Conservation (phyloP, 2,329 filamentous ascomycete genomes). For the Aspergillus sp. region DNA sequence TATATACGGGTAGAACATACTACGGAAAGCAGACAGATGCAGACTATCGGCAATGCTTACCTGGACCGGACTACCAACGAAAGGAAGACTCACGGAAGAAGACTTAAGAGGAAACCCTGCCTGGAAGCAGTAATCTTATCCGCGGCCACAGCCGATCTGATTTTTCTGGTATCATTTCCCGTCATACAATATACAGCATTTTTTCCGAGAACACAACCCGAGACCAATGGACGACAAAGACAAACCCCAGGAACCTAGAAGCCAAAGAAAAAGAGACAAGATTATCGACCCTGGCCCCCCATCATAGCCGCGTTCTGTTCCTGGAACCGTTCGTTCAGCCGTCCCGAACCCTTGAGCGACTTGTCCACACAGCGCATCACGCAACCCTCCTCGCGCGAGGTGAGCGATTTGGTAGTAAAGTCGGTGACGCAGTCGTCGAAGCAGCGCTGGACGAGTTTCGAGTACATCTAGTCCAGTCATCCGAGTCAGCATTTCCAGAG, state of each 20-base stretch:
- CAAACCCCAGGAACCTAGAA: neutral
- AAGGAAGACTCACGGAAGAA: too few species aligned
- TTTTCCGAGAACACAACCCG: neutral
- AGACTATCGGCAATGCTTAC: too few species aligned
- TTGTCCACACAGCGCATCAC: conserved; percentile 94
- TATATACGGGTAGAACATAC: too few species aligned
- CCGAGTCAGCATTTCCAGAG: neutral
- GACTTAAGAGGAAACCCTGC: too few species aligned
- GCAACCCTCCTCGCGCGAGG: conserved; percentile 80
- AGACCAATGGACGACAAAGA: neutral
- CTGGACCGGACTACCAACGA: too few species aligned
- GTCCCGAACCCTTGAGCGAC: conserved; percentile 83
- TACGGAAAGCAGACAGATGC: too few species aligned
- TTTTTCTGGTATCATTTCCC: too few species aligned
- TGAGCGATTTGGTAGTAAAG: conserved; percentile 94
- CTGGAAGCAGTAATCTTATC: too few species aligned
- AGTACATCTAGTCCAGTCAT: conserved; percentile 50
- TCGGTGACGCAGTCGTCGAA: conserved; percentile 97
- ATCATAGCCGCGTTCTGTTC: conserved; percentile 63
- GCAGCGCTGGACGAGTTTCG: conserved; percentile 56
- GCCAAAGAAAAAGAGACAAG: neutral
- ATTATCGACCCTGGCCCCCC: conserved; percentile 35
- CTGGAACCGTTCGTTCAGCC: conserved; percentile 84
- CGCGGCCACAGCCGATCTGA: too few species aligned
- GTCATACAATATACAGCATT: too few species aligned